These are phyloP conservation scores for Picochlorum sp. DNA, from an alignment of 139 green algal species.

Conservation along the genomic window DNA sequence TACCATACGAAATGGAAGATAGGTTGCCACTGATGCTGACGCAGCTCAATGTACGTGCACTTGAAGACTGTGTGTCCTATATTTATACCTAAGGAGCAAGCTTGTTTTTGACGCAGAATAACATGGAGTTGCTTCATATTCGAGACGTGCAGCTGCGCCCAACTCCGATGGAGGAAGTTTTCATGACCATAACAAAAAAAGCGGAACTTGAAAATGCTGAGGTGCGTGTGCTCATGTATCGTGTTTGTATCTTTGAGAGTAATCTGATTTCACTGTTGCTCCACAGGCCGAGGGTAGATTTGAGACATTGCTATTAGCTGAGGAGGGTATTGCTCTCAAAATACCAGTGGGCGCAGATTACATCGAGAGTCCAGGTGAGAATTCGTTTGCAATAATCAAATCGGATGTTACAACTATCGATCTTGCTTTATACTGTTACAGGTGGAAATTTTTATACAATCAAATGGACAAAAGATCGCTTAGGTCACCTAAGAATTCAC, in stretches of 20 bases:
- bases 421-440: background rate
- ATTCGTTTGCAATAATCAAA: background rate
- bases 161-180: conserved; percentile 55
- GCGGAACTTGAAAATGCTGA: conserved; percentile 32
- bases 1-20: conserved; percentile 41
- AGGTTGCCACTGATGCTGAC: conserved; percentile 43
- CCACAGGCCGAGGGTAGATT: conserved; percentile 19
- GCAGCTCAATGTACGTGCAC: conserved; percentile 27
- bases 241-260: background rate
- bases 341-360: conserved; percentile 29
- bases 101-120: conserved; percentile 16
- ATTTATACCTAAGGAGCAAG: background rate
- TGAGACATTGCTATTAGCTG: conserved; percentile 16
- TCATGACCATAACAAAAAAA: conserved; percentile 63
- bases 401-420: too few species aligned
- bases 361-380: conserved; percentile 19
- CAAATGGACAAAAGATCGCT: conserved; percentile 19
- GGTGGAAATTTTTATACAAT: conserved; percentile 28
- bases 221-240: conserved; percentile 6
- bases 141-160: conserved; percentile 62
- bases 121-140: conserved; percentile 34
- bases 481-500: conserved; percentile 13
- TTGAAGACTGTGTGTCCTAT: too few species aligned
- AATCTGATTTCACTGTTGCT: background rate
- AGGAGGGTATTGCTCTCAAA: conserved; percentile 16